These are phyloP conservation scores for Iris macrosiphon DNA, from an alignment of 106 monocot genomes.

Conservation along the genomic window DNA sequence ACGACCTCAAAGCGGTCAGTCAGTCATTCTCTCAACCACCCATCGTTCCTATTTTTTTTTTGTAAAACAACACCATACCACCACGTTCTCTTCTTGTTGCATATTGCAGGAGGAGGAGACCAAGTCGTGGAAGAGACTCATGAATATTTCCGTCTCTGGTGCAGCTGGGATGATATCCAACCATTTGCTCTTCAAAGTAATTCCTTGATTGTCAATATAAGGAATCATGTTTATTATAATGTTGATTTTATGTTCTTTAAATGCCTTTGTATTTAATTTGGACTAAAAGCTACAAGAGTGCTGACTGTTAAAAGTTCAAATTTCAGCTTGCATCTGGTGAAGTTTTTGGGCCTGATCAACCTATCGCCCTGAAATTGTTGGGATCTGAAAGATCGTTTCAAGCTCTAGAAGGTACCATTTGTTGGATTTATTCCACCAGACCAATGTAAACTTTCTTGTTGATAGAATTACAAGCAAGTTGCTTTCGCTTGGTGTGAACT, in stretches of 20 bases:
- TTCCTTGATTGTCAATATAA: no score
- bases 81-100: no score
- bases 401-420: constrained; percentile 83
- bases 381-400: constrained; percentile 94
- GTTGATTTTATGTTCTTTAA: no score
- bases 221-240: no score
- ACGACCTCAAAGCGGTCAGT: constrained; percentile 65
- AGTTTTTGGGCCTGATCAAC: constrained; percentile 91
- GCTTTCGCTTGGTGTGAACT: no score
- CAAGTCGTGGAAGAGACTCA: constrained; percentile 89
- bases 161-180: constrained; percentile 99
- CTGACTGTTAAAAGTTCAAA: constrained; percentile 2
- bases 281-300: background rate
- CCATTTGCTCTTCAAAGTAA: constrained; percentile 92
- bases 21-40: background rate
- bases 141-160: constrained; percentile 81
- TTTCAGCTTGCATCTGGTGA: constrained; percentile 96
- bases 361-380: constrained; percentile 75
- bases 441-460: no score
- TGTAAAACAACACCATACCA: no score
- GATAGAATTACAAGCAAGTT: no score
- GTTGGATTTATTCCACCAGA: no score
- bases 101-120: constrained; percentile 92
- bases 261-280: background rate
- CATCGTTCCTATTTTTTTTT: no score